Evolutionary conservation across 495 filamentous ascomycete species (phyloP), one percentile per base, ranked within the genome.

Genomic region (Penicillium coprophilum): DNA sequence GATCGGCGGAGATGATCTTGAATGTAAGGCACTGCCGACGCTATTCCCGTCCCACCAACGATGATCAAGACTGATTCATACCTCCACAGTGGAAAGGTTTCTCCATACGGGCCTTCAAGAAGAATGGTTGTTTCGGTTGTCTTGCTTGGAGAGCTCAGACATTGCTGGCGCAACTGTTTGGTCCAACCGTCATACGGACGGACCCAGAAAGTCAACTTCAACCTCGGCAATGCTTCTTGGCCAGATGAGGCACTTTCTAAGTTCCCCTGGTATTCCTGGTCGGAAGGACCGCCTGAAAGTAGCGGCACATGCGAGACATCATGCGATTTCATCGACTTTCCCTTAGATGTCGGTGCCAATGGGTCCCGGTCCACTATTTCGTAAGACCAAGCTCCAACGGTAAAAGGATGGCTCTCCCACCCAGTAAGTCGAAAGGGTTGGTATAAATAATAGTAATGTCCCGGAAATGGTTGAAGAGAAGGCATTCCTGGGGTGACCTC

Each of bases 381-480:
- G 30, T 67, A 70, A 11, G 56, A 66, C 77, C 75, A 79, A 19
- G 66, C 61, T 3, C 79, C 81, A 6, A 85, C 63, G 0, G 83
- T 85, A 55, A 86, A 86, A 0, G 83, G 84, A 54, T 86, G 84
- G 49, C 73, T 83, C 56, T 85, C 79, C 80, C 82, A 85, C 23
- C 77, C 77, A 12, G 67, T 72, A 11, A 76, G 64, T 6, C 73
- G 68, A 47, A 75, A 71, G 0, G 80, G 79, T 21, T 80, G 72
- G 48, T 85, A 84, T 4, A 86, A 49, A 48, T 78, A 86, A 63
- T 80, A 85, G 62, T 84, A 81, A n/a, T 74, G 72, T 1, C 81
- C 81, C 0, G 82, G 75, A 15, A 63, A 66, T 17, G 76, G 77
- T 9, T 61, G 63, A 4, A 79, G 61, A 0, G 65, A 53, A 20